phyloP scores from a whole-genome alignment of 1,284 basidiomycete species.

The Sphagnurus paluster region DNA sequence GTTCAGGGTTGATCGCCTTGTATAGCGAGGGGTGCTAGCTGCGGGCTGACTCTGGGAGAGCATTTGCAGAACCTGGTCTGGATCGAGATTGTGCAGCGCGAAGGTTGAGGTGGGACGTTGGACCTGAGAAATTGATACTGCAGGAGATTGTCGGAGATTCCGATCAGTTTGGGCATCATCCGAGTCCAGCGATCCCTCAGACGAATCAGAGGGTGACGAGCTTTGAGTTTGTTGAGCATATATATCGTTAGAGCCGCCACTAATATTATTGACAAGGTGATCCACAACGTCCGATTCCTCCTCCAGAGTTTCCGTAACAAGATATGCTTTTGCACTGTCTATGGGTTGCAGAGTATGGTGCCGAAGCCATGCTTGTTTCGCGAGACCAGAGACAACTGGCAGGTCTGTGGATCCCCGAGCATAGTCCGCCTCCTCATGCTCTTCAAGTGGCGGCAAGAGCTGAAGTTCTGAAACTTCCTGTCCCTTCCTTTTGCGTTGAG shows the following conservation, averaged over 20 bases:
- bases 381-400: too few species aligned
- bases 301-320: slow-evolving; percentile 8
- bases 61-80: slow-evolving; percentile 8
- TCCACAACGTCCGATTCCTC: slow-evolving; percentile 28
- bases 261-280: slow-evolving; percentile 16
- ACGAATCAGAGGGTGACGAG: not conserved
- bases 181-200: slow-evolving; percentile 22
- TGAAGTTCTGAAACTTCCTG: not conserved
- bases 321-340: too few species aligned
- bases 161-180: slow-evolving; percentile 32
- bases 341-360: too few species aligned
- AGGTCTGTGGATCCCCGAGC: too few species aligned
- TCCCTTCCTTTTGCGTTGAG: not conserved
- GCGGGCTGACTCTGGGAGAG: slow-evolving; percentile 8
- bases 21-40: not conserved
- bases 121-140: slow-evolving; percentile 2
- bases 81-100: slow-evolving; percentile 3
- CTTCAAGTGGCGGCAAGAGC: slow-evolving; percentile 1
- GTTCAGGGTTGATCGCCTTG: not conserved
- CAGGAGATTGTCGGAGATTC: slow-evolving; percentile 8
- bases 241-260: slow-evolving; percentile 1
- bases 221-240: not conserved
- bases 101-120: slow-evolving; percentile 7
- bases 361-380: too few species aligned
- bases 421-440: slow-evolving; percentile 4